A percentile compares a stretch with the other conserved stretches of the same genome.
Evolutionary conservation across 2,329 filamentous ascomycete genomes (phyloP).

Genomic region (Orbilia brochopaga): DNA sequence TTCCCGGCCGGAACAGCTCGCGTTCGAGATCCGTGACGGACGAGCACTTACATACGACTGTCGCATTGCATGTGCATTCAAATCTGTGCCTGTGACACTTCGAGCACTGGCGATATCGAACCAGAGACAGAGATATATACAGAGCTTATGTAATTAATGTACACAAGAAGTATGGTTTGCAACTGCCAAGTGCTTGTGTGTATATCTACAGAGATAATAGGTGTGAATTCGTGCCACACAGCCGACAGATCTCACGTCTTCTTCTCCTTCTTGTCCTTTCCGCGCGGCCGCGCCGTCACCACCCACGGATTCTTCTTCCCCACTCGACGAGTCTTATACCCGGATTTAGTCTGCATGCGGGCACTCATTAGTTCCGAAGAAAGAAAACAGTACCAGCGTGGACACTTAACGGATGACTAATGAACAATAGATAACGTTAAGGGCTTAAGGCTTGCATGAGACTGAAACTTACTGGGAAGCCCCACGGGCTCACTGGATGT

Average conservation of each 20-base stretch:
- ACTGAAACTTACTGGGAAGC: conserved; percentile 79
- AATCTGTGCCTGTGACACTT: too few species aligned
- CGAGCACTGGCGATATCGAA: neutral
- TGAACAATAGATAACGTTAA: conserved; percentile 22
- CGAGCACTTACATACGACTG: too few species aligned
- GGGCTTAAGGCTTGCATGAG: conserved; percentile 28
- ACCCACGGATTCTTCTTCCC: conserved; percentile 50
- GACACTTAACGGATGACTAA: neutral
- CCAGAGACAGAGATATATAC: conserved; percentile 12
- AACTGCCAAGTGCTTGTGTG: neutral
- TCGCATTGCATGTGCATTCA: too few species aligned
- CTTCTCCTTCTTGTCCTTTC: conserved; percentile 49
- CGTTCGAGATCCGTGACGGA: neutral
- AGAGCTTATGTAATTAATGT: too few species aligned
- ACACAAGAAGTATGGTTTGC: conserved; percentile 18
- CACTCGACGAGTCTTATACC: conserved; percentile 56
- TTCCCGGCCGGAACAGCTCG: neutral
- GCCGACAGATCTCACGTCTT: conserved; percentile 10
- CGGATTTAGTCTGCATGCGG: conserved; percentile 62
- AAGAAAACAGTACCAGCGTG: conserved; percentile 18
- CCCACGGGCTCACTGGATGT: conserved; percentile 94
- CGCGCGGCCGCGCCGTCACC: conserved; percentile 43
- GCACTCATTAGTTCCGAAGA: conserved; percentile 23
- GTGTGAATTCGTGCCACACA: neutral
- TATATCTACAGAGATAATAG: conserved; percentile 16